Conservation (phyloP, 495 filamentous ascomycete species). For the Neurospora sublineolata region DNA sequence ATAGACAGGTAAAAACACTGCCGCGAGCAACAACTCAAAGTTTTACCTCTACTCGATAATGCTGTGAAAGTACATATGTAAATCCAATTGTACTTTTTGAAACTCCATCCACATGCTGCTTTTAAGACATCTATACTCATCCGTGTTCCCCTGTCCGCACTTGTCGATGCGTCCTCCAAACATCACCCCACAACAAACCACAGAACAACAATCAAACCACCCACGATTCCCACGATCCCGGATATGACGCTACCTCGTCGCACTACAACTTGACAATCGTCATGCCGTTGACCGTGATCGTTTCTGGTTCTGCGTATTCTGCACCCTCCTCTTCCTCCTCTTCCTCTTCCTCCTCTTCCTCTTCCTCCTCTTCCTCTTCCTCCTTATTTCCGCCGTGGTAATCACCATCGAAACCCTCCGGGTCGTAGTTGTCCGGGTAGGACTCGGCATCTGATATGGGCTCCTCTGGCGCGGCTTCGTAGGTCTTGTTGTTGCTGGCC, state of each 20-base stretch:
- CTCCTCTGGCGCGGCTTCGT: background rate
- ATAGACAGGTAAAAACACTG: too few relatives aligned
- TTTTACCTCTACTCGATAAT: background rate
- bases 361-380: background rate
- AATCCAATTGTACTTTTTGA: background rate
- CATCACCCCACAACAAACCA: background rate
- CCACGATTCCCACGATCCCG: background rate
- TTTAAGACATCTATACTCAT: background rate
- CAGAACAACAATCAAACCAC: background rate
- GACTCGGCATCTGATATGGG: background rate
- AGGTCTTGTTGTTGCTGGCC: background rate
- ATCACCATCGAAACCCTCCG: background rate
- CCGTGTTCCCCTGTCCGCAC: background rate
- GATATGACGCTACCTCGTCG: background rate
- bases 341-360: background rate
- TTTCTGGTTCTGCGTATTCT: background rate
- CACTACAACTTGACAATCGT: background rate
- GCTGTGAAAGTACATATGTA: background rate
- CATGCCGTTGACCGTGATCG: background rate
- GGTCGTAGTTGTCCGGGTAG: background rate
- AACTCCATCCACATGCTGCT: background rate
- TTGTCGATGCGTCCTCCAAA: background rate
- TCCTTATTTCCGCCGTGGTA: background rate
- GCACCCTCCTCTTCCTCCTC: background rate
- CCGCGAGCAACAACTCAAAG: background rate